Percentiles rank a stretch among this genome's conserved stretches.
Evolutionary conservation across 805 yeast species (phyloP).

Genomic region (Maudiozyma saulgeensis): DNA sequence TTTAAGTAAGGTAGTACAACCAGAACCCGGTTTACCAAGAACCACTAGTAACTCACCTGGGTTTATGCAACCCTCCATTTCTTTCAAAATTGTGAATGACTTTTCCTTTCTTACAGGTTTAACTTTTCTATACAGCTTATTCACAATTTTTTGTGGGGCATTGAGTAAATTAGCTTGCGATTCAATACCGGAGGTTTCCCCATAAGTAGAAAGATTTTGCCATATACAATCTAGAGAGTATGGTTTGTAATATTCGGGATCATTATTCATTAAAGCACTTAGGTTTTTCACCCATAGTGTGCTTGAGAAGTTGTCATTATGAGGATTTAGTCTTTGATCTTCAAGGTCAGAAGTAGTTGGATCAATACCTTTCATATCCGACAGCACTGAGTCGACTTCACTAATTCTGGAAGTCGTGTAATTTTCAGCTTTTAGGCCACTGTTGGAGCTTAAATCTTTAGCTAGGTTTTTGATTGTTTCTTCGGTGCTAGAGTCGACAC

Average conservation of each 20-base stretch:
- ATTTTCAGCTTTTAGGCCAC: not conserved
- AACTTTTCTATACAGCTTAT: slow-evolving; percentile 7
- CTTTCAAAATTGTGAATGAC: slow-evolving; percentile 37
- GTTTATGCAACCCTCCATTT: slow-evolving; percentile 45
- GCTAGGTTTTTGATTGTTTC: slow-evolving; percentile 32
- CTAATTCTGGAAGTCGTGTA: not conserved
- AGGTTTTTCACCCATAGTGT: slow-evolving; percentile 56
- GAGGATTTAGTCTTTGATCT: slow-evolving; percentile 49
- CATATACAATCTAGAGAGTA: slow-evolving; percentile 49
- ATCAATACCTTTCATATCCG: slow-evolving; percentile 8
- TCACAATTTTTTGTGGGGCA: slow-evolving; percentile 22
- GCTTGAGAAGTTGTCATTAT: slow-evolving; percentile 44
- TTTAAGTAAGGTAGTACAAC: slow-evolving; percentile 54
- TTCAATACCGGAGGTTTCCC: slow-evolving; percentile 50
- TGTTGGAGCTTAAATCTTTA: slow-evolving; percentile 25
- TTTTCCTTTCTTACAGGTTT: slow-evolving; percentile 15
- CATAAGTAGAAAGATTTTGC: slow-evolving; percentile 50
- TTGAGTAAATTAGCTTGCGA: slow-evolving; percentile 58
- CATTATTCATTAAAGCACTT: slow-evolving; percentile 40
- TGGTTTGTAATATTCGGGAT: slow-evolving; percentile 52
- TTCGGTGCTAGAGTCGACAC: slow-evolving; percentile 26
- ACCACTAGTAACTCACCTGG: slow-evolving; percentile 68
- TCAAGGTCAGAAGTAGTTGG: slow-evolving; percentile 8
- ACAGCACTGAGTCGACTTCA: slow-evolving; percentile 2
- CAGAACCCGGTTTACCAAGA: slow-evolving; percentile 72